phyloP scores from a whole-genome alignment of 163 green algal species.

The Prototheca cutis region DNA sequence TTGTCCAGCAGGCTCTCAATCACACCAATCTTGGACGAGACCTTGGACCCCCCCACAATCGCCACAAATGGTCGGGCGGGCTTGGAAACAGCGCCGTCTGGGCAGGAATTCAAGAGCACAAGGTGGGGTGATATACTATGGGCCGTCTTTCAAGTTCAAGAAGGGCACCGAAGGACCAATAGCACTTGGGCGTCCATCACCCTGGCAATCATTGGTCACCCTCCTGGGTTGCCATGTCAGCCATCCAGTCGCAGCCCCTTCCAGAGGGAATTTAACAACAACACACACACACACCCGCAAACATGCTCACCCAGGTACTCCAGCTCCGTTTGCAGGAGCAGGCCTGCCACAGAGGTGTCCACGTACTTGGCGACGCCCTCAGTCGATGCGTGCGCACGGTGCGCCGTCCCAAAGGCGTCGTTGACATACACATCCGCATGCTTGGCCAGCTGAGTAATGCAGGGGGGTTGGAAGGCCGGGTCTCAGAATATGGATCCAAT shows the following conservation, averaged over 20 bases:
- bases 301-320: slow-evolving; percentile 69
- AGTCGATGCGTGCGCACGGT: slow-evolving; percentile 93
- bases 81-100: slow-evolving; percentile 81
- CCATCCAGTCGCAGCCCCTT: too few relatives aligned
- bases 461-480: too few relatives aligned
- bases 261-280: too few relatives aligned
- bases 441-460: slow-evolving; percentile 60
- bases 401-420: slow-evolving; percentile 94
- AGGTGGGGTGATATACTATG: too few relatives aligned
- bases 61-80: slow-evolving; percentile 86
- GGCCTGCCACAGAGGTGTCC: slow-evolving; percentile 67
- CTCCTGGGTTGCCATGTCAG: too few relatives aligned
- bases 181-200: too few relatives aligned
- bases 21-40: slow-evolving; percentile 95
- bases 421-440: slow-evolving; percentile 92
- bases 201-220: too few relatives aligned
- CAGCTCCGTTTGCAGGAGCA: slow-evolving; percentile 91
- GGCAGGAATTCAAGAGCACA: slow-evolving; percentile 29
- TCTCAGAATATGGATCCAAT: too few relatives aligned
- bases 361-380: slow-evolving; percentile 93
- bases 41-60: slow-evolving; percentile 88
- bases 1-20: slow-evolving; percentile 89
- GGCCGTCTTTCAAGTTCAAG: too few relatives aligned
- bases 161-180: too few relatives aligned
- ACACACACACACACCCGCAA: too few relatives aligned